Evolutionary conservation across 2,329 filamentous ascomycete species (phyloP), one percentile per base, ranked within the genome.

Genomic region (Arthrobotrys musiformis): DNA sequence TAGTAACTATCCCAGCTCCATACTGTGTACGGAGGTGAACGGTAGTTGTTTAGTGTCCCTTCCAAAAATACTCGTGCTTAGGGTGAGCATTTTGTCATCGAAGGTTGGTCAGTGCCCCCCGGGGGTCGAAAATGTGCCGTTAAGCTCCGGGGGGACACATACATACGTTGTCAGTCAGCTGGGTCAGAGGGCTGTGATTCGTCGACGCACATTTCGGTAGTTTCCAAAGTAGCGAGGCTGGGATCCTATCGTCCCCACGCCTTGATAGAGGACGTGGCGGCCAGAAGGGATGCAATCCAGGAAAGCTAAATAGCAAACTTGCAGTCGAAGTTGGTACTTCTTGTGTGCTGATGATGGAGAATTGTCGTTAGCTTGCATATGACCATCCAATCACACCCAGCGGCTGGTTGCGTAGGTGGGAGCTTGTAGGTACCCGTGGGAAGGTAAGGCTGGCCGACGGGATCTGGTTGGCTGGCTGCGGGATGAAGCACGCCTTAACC

Each of bases 141-240:
- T 42, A 24, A 75, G 54, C 61, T 75, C 70, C 70, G 70, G 70
- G 70, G 28, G 44, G 33, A 48, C 67, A 54, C 30, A 19, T 48
- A 52, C 52, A 69, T 56, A 26, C 24, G 15, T 52, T 42, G 58
- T 72, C 67, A 63, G 46, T 70, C 58, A 61, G 68, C 58, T 54
- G 67, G n/a, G 50, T 56, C 22, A 62, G 46, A 70, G 35, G 67
- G 67, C 67, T 56, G 48, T 72, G 68, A 72, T 72, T 72, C 46
- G 68, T 72, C 42, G 68, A 72, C 35, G 68, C 46, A 58, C 19
- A 22, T 56, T 35, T 72, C 68, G 68, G 68, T 72, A 72, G 68
- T 63, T 72, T 50, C 24, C 54, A 40, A 50, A 70, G 66, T 62
- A 61, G 66, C 66, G 42, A 70, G 66, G 66, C 60, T 72, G 58